These are phyloP conservation scores for Pouteria glomerata DNA, from an alignment of 148 eudicot genomes.

Conservation along the genomic window DNA sequence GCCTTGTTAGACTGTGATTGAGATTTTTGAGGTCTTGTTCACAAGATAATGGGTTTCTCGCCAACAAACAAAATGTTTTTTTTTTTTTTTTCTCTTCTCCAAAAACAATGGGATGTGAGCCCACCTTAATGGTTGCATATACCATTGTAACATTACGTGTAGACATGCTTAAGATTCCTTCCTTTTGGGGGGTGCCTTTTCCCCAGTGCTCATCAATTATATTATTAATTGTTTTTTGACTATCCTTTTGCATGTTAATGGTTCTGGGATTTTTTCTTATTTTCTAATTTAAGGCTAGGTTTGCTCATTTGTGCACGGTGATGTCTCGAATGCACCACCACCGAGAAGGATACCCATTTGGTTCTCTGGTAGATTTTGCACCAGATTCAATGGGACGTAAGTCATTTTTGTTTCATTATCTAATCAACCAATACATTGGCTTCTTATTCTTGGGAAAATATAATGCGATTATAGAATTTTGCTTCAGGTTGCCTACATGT, in stretches of 20 bases:
- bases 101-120: background rate
- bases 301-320: conserved; percentile 91
- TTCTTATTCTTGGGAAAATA: background rate
- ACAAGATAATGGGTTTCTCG: no score
- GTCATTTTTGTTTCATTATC: conserved; percentile 19
- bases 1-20: background rate
- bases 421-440: background rate
- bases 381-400: conserved; percentile 98
- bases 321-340: conserved; percentile 99
- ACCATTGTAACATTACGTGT: background rate
- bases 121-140: conserved; percentile 1
- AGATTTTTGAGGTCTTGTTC: background rate
- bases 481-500: no score
- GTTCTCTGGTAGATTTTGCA: conserved; percentile 94
- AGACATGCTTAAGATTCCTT: background rate
- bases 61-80: background rate
- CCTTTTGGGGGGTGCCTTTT: background rate
- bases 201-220: background rate
- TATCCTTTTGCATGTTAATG: background rate
- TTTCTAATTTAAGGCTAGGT: conserved; percentile 60
- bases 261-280: background rate
- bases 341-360: conserved; percentile 95
- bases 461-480: background rate
- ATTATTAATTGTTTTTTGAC: conserved; percentile 2
- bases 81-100: no score